Percentiles rank a stretch among this genome's conserved stretches.
These are phyloP conservation scores for Logfia minima DNA, from an alignment of 129 eudicot genomes.

Conservation along the genomic window DNA sequence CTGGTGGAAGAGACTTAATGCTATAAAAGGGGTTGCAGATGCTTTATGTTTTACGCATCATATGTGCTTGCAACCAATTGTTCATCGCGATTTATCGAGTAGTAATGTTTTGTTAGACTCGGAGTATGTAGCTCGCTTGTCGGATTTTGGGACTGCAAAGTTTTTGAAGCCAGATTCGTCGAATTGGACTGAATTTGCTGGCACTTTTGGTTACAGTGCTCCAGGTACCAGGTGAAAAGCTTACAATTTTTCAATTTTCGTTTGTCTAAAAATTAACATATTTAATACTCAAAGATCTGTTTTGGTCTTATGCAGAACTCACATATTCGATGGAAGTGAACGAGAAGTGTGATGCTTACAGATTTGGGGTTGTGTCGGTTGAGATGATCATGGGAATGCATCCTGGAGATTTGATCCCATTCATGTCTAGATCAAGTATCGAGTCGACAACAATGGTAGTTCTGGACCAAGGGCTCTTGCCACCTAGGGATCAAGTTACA, in stretches of 20 bases:
- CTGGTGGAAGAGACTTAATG: conserved; percentile 41
- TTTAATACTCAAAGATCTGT: not conserved
- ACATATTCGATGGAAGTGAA: no score
- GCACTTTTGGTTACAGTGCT: conserved; percentile 21
- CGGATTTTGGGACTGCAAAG: conserved; percentile 46
- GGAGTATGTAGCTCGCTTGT: conserved; percentile 23
- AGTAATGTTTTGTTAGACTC: conserved; percentile 38
- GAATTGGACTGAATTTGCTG: conserved; percentile 39
- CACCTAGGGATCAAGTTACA: no score
- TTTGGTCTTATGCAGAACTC: no score
- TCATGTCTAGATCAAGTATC: not conserved
- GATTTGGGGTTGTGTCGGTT: conserved; percentile 28
- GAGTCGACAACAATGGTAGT: not conserved
- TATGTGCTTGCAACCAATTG: conserved; percentile 34
- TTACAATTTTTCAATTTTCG: not conserved
- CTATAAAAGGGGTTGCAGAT: conserved; percentile 34
- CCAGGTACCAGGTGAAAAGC: not conserved
- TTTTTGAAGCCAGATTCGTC: conserved; percentile 33
- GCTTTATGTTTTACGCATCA: conserved; percentile 49
- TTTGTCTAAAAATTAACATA: not conserved
- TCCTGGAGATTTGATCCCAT: conserved; percentile 21
- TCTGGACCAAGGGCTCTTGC: no score
- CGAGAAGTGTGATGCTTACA: conserved; percentile 32
- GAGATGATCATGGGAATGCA: conserved; percentile 38
- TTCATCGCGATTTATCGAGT: conserved; percentile 50